Evolutionary conservation across 2,329 filamentous ascomycete genomes (phyloP), one percentile per base, ranked within the genome.

Genomic region (Coniella vitis): DNA sequence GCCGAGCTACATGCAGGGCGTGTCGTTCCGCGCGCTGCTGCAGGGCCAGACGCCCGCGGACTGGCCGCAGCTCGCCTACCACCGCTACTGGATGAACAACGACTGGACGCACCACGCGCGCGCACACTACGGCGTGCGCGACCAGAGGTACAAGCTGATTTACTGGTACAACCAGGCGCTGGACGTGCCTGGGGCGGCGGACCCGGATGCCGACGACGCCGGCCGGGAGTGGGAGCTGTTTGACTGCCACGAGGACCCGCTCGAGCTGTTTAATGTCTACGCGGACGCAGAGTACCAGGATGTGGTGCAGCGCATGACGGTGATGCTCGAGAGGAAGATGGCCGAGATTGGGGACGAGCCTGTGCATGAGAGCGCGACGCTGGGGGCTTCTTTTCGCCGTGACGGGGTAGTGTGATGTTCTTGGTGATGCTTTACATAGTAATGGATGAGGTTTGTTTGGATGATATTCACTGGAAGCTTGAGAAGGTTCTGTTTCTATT

Each of bases 31-130:
- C 0, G 2, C 47, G 0, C 55, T 75, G 1, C 50, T 76, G 1
- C 55, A 60, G 12, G 65, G 66, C 2, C 45, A 58, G 3, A 69
- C 68, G 1, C 72, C 71, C 0, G 25, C 25, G 0, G 63, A 69
- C 47, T 77, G 74, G 73, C 69, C 72, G 47, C 71, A 78, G 51
- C 63, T 76, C 0, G 75, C 74, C 0, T 78, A 77, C 49, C 73
- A 79, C 49, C 67, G 73, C 0, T 78, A 78, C 59, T 78, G 73
- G 74, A 78, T 78, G 74, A 71, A 78, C 57, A 66, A 67, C 19
- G 74, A 78, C 48, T 58, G 65, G 0, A 71, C 73, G 8, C 74
- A 78, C 51, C 56, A 74, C 7, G 71, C 70, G 0, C 69, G 70
- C 52, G 74, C 74, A 0, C 75, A 78, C 56, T 78, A 78, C 47